phyloP scores from a whole-genome alignment of 2,329 filamentous ascomycete genomes.

The Ascochyta fabae region DNA sequence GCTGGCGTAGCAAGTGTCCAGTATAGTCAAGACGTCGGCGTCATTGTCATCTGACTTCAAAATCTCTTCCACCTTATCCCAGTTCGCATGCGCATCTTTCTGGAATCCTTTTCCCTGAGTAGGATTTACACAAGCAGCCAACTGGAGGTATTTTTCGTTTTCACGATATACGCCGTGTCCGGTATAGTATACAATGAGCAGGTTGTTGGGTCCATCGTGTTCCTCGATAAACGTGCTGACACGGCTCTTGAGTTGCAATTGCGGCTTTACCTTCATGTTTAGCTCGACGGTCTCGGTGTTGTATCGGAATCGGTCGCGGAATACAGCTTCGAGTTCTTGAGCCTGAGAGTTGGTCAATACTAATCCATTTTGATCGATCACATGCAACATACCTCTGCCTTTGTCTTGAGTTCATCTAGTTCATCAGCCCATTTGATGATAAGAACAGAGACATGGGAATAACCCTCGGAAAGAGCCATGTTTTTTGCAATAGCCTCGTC shows the following conservation, averaged over 20 bases:
- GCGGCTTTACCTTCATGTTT: conserved; percentile 39
- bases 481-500: conserved; percentile 39
- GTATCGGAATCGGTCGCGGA: conserved; percentile 40
- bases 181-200: conserved; percentile 51
- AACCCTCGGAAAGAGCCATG: conserved; percentile 42
- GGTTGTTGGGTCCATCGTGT: conserved; percentile 40
- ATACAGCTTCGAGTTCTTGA: conserved; percentile 38
- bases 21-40: conserved; percentile 46
- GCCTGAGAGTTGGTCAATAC: conserved; percentile 24
- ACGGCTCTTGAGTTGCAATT: conserved; percentile 43
- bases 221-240: conserved; percentile 38
- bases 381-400: conserved; percentile 34
- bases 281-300: conserved; percentile 41
- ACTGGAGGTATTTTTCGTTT: conserved; percentile 30
- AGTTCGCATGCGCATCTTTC: conserved; percentile 39
- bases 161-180: conserved; percentile 44
- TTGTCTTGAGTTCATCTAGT: conserved; percentile 46
- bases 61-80: conserved; percentile 43
- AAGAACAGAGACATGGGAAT: conserved; percentile 45
- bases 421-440: conserved; percentile 46
- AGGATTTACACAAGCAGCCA: conserved; percentile 30
- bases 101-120: conserved; percentile 27
- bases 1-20: conserved; percentile 50
- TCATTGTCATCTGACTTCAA: conserved; percentile 38
- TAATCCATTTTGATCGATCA: background rate